Evolutionary conservation across 495 filamentous ascomycete genomes (phyloP).

Genomic region (Talaromyces adpressus): DNA sequence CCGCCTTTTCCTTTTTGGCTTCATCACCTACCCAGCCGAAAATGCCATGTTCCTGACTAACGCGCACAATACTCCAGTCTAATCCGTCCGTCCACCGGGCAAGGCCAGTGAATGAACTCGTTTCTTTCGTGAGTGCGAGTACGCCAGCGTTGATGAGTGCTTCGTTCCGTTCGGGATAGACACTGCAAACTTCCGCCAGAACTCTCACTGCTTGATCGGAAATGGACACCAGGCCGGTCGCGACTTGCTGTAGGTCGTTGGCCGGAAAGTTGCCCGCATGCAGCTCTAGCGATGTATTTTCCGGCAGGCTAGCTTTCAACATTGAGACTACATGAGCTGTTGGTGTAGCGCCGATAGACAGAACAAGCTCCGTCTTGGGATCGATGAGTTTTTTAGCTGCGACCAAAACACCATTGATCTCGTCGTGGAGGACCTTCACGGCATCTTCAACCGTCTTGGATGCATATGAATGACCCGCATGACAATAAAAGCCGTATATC

Average conservation of each 20-base stretch:
- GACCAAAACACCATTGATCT: conserved; percentile 16
- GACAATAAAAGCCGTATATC: conserved; percentile 18
- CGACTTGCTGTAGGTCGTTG: conserved; percentile 22
- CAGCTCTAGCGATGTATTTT: conserved; percentile 21
- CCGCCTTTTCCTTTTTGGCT: conserved; percentile 9
- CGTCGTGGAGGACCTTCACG: conserved; percentile 9
- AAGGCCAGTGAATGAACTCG: conserved; percentile 16
- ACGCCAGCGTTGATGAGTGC: conserved; percentile 21
- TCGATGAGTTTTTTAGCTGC: conserved; percentile 13
- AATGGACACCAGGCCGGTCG: conserved; percentile 13
- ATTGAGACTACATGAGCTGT: conserved; percentile 26
- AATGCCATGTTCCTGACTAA: conserved; percentile 64
- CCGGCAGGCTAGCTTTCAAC: conserved; percentile 16
- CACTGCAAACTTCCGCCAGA: conserved; percentile 18
- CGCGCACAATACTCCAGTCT: conserved; percentile 55
- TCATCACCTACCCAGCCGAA: conserved; percentile 21
- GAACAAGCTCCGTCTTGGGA: conserved; percentile 14
- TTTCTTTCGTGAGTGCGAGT: conserved; percentile 18
- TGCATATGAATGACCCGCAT: conserved; percentile 21
- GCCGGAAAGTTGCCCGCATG: conserved; percentile 24
- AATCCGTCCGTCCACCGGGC: conserved; percentile 13
- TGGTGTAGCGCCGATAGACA: conserved; percentile 28
- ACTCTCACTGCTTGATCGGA: conserved; percentile 18
- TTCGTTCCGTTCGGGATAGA: conserved; percentile 23
- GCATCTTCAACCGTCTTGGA: conserved; percentile 13